Conservation (phyloP, 352 stramenopile species). For the Phytophthora pluvialis region DNA sequence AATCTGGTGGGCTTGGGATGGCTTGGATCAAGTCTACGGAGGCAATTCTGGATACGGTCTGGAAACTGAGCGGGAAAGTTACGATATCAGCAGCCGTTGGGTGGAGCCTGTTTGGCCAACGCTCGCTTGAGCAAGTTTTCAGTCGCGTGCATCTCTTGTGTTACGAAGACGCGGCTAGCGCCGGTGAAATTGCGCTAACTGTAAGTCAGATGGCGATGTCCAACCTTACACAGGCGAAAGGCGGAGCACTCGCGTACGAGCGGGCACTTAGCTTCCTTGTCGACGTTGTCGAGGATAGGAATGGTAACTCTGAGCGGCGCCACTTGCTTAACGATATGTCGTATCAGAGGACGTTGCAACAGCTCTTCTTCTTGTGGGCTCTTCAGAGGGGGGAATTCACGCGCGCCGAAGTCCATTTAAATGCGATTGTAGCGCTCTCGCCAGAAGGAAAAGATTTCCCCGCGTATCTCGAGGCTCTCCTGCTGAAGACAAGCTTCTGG, state of each 20-base stretch:
- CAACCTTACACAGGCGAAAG: conserved; percentile 19
- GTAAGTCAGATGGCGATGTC: conserved; percentile 59
- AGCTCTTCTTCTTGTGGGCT: conserved; percentile 62
- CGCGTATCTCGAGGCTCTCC: conserved; percentile 50
- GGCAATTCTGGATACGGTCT: conserved; percentile 63
- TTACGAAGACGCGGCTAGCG: conserved; percentile 61
- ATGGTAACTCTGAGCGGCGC: neutral
- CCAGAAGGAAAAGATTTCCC: conserved; percentile 52
- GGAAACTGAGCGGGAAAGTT: conserved; percentile 70
- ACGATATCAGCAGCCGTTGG: conserved; percentile 47
- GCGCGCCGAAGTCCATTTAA: conserved; percentile 51
- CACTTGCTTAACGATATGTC: conserved; percentile 44
- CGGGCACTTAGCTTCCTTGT: conserved; percentile 45
- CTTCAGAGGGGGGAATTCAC: conserved; percentile 51
- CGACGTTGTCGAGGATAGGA: conserved; percentile 18
- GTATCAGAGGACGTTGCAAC: conserved; percentile 57
- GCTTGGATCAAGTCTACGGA: conserved; percentile 63
- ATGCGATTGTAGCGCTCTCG: conserved; percentile 52
- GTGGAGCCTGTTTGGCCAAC: conserved; percentile 63
- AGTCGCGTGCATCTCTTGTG: conserved; percentile 55
- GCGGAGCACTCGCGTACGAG: conserved; percentile 34
- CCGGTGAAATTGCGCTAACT: conserved; percentile 53
- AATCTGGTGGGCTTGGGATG: conserved; percentile 40
- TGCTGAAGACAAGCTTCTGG: conserved; percentile 42
- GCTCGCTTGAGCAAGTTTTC: conserved; percentile 54